A percentile compares a stretch with the other conserved stretches of the same genome.
These are phyloP conservation scores for Cyclostephanos invisitatus DNA, from an alignment of 108 stramenopile genomes.

Conservation along the genomic window DNA sequence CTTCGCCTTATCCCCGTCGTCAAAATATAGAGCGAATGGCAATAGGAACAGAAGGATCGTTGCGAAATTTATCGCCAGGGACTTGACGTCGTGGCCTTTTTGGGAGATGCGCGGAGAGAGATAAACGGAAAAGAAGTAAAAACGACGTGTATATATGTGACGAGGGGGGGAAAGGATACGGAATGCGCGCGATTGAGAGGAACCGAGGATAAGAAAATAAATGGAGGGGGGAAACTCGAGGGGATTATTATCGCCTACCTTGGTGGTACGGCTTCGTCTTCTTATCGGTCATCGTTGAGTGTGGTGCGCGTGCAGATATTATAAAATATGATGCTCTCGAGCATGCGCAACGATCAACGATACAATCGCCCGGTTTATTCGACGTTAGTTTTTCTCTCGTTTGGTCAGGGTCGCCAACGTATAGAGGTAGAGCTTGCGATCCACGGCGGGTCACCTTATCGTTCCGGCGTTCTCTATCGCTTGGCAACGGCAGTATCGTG, in stretches of 20 bases:
- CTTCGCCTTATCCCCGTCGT: constrained; percentile 42
- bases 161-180: background rate
- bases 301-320: too few relatives aligned
- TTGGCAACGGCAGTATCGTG: too few relatives aligned
- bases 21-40: constrained; percentile 58
- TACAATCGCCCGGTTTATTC: too few relatives aligned
- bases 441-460: too few relatives aligned
- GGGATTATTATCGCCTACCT: constrained; percentile 22
- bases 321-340: background rate
- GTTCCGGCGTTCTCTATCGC: too few relatives aligned
- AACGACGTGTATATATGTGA: too few relatives aligned
- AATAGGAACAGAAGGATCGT: constrained; percentile 62
- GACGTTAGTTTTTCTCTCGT: too few relatives aligned
- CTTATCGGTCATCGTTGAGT: constrained; percentile 21
- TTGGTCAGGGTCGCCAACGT: too few relatives aligned
- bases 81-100: constrained; percentile 78
- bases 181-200: background rate
- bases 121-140: background rate
- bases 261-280: constrained; percentile 49
- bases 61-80: constrained; percentile 66
- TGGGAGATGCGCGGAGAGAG: background rate
- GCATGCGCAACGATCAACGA: background rate
- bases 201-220: background rate
- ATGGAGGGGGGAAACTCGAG: background rate
- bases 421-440: too few relatives aligned